Conservation (phyloP, 257 asterid genomes). For the Ballota nigra region DNA sequence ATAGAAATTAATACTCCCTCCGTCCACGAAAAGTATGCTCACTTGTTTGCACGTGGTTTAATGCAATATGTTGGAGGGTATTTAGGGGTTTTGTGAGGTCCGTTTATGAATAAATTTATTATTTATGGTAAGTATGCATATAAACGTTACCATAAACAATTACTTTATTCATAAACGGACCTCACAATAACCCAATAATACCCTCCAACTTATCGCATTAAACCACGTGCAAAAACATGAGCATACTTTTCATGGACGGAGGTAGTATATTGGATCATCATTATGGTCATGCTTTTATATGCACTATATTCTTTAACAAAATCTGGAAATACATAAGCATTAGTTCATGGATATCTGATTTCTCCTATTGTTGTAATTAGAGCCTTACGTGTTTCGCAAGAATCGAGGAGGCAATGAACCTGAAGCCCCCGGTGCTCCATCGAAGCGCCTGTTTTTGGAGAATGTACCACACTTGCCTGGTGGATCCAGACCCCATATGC, state of each 20-base stretch:
- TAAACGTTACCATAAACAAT: too few species aligned
- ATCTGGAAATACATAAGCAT: constrained; percentile 3
- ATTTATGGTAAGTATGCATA: too few species aligned
- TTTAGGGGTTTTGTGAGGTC: too few species aligned
- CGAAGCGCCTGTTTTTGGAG: constrained; percentile 86
- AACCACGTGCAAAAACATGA: too few species aligned
- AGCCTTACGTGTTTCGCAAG: constrained; percentile 60
- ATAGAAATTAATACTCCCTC: not conserved
- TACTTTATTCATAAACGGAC: too few species aligned
- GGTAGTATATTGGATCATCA: not conserved
- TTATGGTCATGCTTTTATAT: not conserved
- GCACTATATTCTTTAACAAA: not conserved
- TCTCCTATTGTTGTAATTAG: constrained; percentile 40
- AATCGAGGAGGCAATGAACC: constrained; percentile 75
- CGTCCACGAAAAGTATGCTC: too few species aligned
- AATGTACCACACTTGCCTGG: constrained; percentile 86
- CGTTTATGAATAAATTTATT: too few species aligned
- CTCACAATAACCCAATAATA: too few species aligned
- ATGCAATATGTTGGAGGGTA: too few species aligned
- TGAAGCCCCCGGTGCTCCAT: constrained; percentile 70
- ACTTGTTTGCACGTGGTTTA: too few species aligned
- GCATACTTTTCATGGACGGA: too few species aligned
- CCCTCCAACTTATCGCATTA: too few species aligned
- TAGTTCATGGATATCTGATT: constrained; percentile 34
- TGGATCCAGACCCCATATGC: constrained; percentile 72